These are phyloP conservation scores for Perkinsus marinus DNA, from an alignment of 169 alveolate genomes.

Conservation along the genomic window DNA sequence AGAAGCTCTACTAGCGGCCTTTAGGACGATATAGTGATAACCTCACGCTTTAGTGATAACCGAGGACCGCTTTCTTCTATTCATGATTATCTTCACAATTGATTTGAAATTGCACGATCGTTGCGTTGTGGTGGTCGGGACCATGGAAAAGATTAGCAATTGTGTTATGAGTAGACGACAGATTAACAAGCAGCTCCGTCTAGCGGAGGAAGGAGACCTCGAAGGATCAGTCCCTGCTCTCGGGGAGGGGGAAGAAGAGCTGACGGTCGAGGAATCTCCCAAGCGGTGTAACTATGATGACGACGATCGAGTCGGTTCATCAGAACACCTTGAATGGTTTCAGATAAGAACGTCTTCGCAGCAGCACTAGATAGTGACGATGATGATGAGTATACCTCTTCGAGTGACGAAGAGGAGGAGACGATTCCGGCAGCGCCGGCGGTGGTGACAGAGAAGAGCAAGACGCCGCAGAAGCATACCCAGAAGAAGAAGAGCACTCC, in stretches of 20 bases:
- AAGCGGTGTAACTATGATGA: not conserved
- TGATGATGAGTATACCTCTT: not conserved
- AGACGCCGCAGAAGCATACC: not conserved
- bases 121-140: not conserved
- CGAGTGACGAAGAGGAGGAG: not conserved
- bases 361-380: not conserved
- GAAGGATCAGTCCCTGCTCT: not conserved
- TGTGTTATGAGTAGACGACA: not conserved
- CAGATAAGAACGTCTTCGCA: not conserved
- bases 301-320: not conserved
- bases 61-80: too few species aligned
- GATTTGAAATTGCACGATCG: not conserved
- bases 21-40: too few species aligned
- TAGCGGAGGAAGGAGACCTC: not conserved
- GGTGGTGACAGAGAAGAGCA: not conserved
- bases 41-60: too few species aligned
- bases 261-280: too few species aligned
- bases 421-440: not conserved
- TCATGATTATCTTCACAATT: not conserved
- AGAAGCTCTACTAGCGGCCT: not conserved
- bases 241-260: not conserved
- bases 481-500: not conserved
- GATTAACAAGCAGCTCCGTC: not conserved
- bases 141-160: not conserved
- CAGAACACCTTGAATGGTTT: too few species aligned